phyloP scores from a whole-genome alignment of 2,329 filamentous ascomycete genomes.

The Alternaria sp. region DNA sequence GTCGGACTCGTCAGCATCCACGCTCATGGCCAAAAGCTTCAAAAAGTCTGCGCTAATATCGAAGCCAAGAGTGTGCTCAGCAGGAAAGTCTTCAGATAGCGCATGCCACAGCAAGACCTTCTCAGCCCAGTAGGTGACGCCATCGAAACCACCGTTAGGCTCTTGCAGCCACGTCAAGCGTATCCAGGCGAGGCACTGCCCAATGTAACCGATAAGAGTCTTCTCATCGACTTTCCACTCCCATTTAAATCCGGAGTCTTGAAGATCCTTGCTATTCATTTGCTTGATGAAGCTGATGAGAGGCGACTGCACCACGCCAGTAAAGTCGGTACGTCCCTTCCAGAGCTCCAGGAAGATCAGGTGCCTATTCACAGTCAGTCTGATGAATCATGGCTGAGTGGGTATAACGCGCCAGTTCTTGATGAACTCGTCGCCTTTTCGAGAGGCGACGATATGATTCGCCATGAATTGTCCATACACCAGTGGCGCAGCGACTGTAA shows the following conservation, averaged over 20 bases:
- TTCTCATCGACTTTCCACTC: conserved; percentile 42
- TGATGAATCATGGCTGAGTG: neutral
- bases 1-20: conserved; percentile 30
- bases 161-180: conserved; percentile 42
- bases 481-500: conserved; percentile 37
- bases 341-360: conserved; percentile 35
- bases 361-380: conserved; percentile 22
- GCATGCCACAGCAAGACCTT: conserved; percentile 36
- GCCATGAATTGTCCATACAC: conserved; percentile 37
- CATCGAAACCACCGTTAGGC: conserved; percentile 39
- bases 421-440: conserved; percentile 54
- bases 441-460: conserved; percentile 55
- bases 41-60: conserved; percentile 30
- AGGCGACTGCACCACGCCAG: conserved; percentile 25
- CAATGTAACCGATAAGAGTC: conserved; percentile 49
- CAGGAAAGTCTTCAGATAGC: conserved; percentile 31
- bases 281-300: conserved; percentile 34
- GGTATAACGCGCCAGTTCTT: conserved; percentile 54
- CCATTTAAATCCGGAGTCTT: conserved; percentile 34
- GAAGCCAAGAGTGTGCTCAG: conserved; percentile 36
- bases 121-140: conserved; percentile 38
- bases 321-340: conserved; percentile 26
- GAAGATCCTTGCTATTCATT: conserved; percentile 28
- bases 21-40: conserved; percentile 31
- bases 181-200: conserved; percentile 50